Conservation (phyloP, 305 asterid genomes). For the Stenogyne calaminthoides region DNA sequence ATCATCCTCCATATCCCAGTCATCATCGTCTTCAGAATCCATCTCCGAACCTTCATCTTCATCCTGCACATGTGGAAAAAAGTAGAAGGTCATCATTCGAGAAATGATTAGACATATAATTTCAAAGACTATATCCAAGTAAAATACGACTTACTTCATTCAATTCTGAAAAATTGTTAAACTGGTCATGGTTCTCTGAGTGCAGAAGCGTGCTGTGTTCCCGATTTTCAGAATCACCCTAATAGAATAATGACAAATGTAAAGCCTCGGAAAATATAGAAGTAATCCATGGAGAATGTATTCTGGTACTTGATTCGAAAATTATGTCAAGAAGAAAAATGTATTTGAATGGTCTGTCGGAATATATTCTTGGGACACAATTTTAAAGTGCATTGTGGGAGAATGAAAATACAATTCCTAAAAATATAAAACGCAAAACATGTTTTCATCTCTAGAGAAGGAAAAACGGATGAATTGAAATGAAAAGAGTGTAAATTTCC, state of each 20-base stretch:
- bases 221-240: conserved; percentile 58
- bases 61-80: conserved; percentile 42
- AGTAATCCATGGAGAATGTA: neutral
- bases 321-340: neutral
- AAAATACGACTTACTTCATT: conserved; percentile 47
- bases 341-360: neutral
- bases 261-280: neutral
- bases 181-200: conserved; percentile 43
- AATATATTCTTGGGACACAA: neutral
- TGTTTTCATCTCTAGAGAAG: neutral
- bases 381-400: neutral
- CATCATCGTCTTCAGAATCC: conserved; percentile 53
- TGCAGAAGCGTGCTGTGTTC: conserved; percentile 36
- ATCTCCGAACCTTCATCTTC: conserved; percentile 46
- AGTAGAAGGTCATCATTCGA: conserved; percentile 10
- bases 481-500: neutral
- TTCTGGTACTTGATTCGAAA: neutral
- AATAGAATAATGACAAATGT: conserved; percentile 24
- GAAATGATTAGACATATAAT: neutral
- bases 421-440: neutral
- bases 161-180: conserved; percentile 46
- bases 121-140: conserved; percentile 5
- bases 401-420: neutral
- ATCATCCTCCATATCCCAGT: conserved; percentile 56
- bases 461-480: neutral